Conservation (phyloP, 371 early-diverging fungal genomes). For the Mucor lusitanicus region DNA sequence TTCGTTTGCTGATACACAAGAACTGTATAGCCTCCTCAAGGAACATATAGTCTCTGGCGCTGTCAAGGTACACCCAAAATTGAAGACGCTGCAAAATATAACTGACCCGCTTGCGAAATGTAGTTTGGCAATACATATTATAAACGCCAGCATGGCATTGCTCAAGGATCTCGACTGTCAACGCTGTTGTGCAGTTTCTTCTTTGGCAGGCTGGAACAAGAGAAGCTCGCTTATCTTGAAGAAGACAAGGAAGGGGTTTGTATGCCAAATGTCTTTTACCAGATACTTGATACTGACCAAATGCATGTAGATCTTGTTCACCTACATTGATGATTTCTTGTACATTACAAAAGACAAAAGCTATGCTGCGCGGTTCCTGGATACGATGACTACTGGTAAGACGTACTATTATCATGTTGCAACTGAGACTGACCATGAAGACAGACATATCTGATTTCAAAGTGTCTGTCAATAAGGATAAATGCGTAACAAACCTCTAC, state of each 20-base stretch:
- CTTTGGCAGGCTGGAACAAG: conserved; percentile 71
- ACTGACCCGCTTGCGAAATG: neutral
- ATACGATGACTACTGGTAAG: conserved; percentile 56
- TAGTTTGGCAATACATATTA: conserved; percentile 57
- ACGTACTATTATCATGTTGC: neutral
- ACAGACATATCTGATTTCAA: conserved; percentile 58
- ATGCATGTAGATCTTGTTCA: conserved; percentile 58
- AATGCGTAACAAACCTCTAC: conserved; percentile 16
- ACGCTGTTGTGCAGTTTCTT: conserved; percentile 81
- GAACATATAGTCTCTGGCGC: conserved; percentile 55
- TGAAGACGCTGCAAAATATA: neutral
- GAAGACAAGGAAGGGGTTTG: conserved; percentile 28
- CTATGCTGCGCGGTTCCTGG: conserved; percentile 39
- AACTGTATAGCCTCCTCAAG: neutral
- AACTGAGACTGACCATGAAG: neutral
- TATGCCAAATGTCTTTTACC: neutral
- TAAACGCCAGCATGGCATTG: conserved; percentile 76
- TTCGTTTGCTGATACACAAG: neutral
- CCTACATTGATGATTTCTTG: conserved; percentile 85
- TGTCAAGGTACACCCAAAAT: conserved; percentile 65
- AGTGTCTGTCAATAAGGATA: conserved; percentile 48
- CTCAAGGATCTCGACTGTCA: conserved; percentile 89
- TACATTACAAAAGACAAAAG: conserved; percentile 51
- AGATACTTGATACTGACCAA: neutral
- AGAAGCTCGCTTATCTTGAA: conserved; percentile 17